phyloP scores from a whole-genome alignment of 345 rosid genomes.

The Hibiscus tridactylites region DNA sequence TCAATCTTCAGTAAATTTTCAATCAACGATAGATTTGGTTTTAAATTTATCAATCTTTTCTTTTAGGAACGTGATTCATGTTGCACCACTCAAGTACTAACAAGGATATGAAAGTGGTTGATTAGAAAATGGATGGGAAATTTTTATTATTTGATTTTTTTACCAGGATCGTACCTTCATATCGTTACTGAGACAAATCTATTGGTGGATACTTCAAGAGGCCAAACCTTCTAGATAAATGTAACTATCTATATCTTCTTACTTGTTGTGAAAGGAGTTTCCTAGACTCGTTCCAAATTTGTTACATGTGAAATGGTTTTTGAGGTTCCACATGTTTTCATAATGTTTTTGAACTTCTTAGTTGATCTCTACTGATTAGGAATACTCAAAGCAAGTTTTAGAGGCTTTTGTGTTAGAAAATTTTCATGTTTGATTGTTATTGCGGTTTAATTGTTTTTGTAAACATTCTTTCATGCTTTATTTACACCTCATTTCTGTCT shows the following conservation, averaged over 20 bases:
- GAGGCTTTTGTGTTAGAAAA: not conserved
- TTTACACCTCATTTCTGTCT: not conserved
- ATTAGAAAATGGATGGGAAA: too few relatives aligned
- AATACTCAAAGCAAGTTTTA: not conserved
- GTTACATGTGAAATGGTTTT: not conserved
- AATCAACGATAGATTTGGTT: too few relatives aligned
- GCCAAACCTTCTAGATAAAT: conserved; percentile 49
- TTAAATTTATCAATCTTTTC: too few relatives aligned
- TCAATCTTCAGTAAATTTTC: too few relatives aligned
- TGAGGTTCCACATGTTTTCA: not conserved
- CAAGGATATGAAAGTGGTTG: too few relatives aligned
- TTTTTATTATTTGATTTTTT: conserved; percentile 4
- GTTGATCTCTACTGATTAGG: not conserved
- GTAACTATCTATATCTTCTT: conserved; percentile 23
- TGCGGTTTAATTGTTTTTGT: not conserved
- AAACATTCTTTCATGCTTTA: not conserved
- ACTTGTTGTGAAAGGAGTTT: not conserved
- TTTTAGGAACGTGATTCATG: too few relatives aligned
- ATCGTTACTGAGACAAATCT: conserved; percentile 52
- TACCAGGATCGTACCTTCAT: conserved; percentile 46
- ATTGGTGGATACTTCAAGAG: conserved; percentile 62
- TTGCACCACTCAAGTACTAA: too few relatives aligned
- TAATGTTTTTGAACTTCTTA: not conserved
- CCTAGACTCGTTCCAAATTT: not conserved
- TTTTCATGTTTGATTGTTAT: not conserved